These are phyloP conservation scores for Fusarium tuaranense DNA, from an alignment of 2,329 filamentous ascomycete species.

Conservation along the genomic window DNA sequence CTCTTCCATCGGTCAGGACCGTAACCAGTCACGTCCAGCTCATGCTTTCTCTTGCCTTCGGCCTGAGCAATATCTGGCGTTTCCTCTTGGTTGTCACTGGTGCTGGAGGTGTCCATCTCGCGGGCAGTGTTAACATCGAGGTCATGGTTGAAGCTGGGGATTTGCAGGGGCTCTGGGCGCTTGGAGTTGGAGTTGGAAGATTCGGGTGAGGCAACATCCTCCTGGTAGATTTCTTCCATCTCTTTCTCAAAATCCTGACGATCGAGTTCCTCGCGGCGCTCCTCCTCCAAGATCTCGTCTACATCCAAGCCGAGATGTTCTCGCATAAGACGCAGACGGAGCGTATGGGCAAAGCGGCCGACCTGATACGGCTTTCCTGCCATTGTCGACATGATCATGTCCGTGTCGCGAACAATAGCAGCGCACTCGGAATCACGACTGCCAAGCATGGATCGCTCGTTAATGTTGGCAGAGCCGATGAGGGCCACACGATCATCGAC, in stretches of 20 bases:
- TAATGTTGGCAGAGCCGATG: conserved; percentile 98
- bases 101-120: conserved; percentile 51
- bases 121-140: conserved; percentile 60
- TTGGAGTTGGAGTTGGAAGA: conserved; percentile 49
- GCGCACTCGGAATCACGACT: conserved; percentile 93
- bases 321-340: conserved; percentile 93
- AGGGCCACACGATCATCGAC: conserved; percentile 94
- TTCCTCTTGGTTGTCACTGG: conserved; percentile 17
- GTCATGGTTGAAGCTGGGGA: conserved; percentile 79
- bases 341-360: conserved; percentile 90
- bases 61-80: conserved; percentile 52
- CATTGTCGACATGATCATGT: conserved; percentile 94
- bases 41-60: conserved; percentile 71
- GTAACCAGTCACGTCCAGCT: conserved; percentile 81
- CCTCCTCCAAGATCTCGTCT: conserved; percentile 87
- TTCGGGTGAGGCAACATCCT: conserved; percentile 52
- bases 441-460: conserved; percentile 95
- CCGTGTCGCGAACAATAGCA: conserved; percentile 89
- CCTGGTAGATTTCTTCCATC: conserved; percentile 72
- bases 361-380: conserved; percentile 89
- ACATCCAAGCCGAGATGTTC: conserved; percentile 97
- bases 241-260: conserved; percentile 67
- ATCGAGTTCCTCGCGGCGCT: conserved; percentile 75
- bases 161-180: conserved; percentile 32
- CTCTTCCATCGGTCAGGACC: conserved; percentile 81